Conservation (phyloP, 805 yeast species). For the Debaryomyces tyrocola region DNA sequence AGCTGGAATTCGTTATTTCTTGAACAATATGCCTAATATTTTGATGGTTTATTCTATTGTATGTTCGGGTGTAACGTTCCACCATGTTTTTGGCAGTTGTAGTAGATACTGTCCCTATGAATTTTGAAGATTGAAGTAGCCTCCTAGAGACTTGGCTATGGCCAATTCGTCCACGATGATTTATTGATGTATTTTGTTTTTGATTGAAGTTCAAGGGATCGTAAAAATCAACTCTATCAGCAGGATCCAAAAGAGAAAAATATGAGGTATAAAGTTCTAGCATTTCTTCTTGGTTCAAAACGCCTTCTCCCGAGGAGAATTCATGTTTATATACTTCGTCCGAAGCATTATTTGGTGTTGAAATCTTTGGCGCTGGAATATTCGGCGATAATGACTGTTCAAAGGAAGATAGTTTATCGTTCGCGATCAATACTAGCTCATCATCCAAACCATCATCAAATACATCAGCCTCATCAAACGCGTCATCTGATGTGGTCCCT, state of each 20-base stretch:
- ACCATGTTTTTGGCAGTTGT: background rate
- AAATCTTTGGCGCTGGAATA: background rate
- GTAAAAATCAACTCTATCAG: slow-evolving; percentile 12
- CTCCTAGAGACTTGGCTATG: slow-evolving; percentile 12
- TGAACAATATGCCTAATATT: background rate
- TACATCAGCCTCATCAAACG: slow-evolving; percentile 16
- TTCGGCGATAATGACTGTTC: background rate
- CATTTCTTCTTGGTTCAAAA: slow-evolving; percentile 36
- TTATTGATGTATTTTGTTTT: background rate
- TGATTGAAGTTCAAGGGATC: slow-evolving; percentile 13
- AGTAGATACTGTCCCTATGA: background rate
- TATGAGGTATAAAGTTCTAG: slow-evolving; percentile 43
- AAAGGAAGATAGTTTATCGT: background rate
- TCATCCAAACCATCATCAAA: slow-evolving; percentile 25
- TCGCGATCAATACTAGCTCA: slow-evolving; percentile 13
- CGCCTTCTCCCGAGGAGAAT: slow-evolving; percentile 31
- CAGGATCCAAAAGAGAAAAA: slow-evolving; percentile 23
- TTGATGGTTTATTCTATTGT: background rate
- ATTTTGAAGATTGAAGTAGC: background rate
- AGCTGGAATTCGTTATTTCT: background rate
- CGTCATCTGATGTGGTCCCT: slow-evolving; percentile 2
- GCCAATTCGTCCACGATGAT: slow-evolving; percentile 11
- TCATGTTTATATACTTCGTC: slow-evolving; percentile 3
- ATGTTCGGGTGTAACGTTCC: background rate
- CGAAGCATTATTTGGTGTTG: background rate